A percentile compares a stretch with the other conserved stretches of the same genome.
Conservation (phyloP, 441 rosid species). For the Adansonia gregorii region DNA sequence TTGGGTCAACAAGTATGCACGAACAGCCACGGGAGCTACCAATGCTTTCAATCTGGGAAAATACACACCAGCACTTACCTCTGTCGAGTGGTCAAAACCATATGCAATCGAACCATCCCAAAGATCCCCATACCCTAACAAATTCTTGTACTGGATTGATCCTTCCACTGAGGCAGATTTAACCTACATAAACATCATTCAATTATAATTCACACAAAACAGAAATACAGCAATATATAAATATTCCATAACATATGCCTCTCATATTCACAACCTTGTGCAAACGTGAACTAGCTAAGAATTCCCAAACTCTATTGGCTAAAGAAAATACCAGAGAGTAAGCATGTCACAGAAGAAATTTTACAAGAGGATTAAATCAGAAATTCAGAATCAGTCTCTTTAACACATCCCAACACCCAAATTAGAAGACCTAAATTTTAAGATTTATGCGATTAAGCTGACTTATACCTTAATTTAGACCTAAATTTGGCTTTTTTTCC, state of each 20-base stretch:
- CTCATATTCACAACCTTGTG: not conserved
- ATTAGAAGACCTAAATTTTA: not conserved
- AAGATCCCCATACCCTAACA: slow-evolving; percentile 89
- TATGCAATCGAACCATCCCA: slow-evolving; percentile 87
- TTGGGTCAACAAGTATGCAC: slow-evolving; percentile 76
- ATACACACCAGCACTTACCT: slow-evolving; percentile 78
- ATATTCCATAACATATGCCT: not conserved
- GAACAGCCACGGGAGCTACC: slow-evolving; percentile 64
- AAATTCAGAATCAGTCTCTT: not conserved
- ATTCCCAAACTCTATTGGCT: slow-evolving; percentile 8
- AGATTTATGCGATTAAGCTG: not conserved
- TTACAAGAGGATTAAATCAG: not conserved
- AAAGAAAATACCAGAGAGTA: not conserved
- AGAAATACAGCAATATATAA: not conserved
- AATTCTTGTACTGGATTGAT: slow-evolving; percentile 72
- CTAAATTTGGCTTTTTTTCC: slow-evolving; percentile 6
- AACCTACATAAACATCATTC: slow-evolving; percentile 55
- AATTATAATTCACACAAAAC: slow-evolving; percentile 1
- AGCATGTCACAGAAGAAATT: not conserved
- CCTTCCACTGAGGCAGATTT: slow-evolving; percentile 85
- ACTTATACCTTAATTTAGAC: not conserved
- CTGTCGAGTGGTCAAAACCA: slow-evolving; percentile 79
- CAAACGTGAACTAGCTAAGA: not conserved
- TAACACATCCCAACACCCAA: not conserved
- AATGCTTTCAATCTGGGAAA: slow-evolving; percentile 74